Base-by-base conservation (phyloP, 441 rosid species). In the Omphalea diandra region DNA sequence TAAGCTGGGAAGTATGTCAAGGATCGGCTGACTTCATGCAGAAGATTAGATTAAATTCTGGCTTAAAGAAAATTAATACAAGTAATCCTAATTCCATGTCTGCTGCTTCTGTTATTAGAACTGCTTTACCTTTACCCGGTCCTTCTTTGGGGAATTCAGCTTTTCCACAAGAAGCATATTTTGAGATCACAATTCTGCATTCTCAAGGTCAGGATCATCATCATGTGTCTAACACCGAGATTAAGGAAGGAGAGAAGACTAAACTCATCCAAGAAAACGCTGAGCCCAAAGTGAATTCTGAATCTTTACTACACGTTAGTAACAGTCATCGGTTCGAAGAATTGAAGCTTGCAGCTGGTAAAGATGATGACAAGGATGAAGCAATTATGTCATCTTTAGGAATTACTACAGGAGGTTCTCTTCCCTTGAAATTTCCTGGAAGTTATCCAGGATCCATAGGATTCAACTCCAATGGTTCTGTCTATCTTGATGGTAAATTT, bases 141-240 rank as follows among this genome's bases (percentile, higher is more conserved):
- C 98, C 97, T 63, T 90, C 91, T 26, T 72, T 94, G 59, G 81
- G 87, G 29, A 86, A 67, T 54, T 88, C 87, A 24, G 82, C 92
- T 75, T 94, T 94, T 36, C 97, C 98, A 18, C 98, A 88, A 75
- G 98, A 91, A 55, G 97, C 97, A 27, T 94, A 90, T 79, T 91
- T 94, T 70, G 98, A 91, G 84, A 83, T 91, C 78, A 90, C 93
- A n/a, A 56, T 94, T 67, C 24, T 90, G 61, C 70, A 74, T 63
- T 78, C 73, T 22, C 60, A 63, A 40, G 49, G 75, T 11, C 66
- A 58, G n/a, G 73, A 76, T 65, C 50, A 33, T n/a, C 75, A n/a
- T n/a, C n/a, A 70, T n/a, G 12, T 69, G 29, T 70, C 75, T 6
- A 63, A 44, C 20, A 56, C 63, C 40, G 80, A 67, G 63, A 43